A percentile compares a stretch with the other conserved stretches of the same genome.
Conservation (phyloP, 768 basidiomycete species). For the Lentinula guzmanii region DNA sequence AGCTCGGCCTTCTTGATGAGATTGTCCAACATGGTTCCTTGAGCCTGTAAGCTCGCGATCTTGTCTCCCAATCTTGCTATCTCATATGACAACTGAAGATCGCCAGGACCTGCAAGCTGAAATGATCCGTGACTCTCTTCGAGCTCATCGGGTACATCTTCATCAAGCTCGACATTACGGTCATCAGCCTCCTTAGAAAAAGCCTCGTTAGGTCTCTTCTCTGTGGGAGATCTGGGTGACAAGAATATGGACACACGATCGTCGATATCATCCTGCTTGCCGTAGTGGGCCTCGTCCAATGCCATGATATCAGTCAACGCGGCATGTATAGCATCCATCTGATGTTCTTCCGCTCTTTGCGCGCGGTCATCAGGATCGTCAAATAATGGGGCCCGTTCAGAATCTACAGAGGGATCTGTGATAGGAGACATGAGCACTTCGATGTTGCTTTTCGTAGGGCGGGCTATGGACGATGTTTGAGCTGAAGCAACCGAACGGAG, state of each 20-base stretch:
- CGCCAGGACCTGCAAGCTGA: slow-evolving; percentile 81
- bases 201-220: slow-evolving; percentile 20
- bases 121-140: slow-evolving; percentile 45
- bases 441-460: slow-evolving; percentile 48
- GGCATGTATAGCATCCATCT: slow-evolving; percentile 96
- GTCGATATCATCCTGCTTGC: not conserved
- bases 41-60: slow-evolving; percentile 69
- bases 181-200: slow-evolving; percentile 37
- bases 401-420: slow-evolving; percentile 40
- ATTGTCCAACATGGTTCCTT: slow-evolving; percentile 78
- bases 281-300: slow-evolving; percentile 46
- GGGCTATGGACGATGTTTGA: slow-evolving; percentile 11
- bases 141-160: slow-evolving; percentile 34
- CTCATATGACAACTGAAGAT: slow-evolving; percentile 83
- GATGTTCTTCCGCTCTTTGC: slow-evolving; percentile 67
- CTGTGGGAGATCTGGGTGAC: slow-evolving; percentile 4
- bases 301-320: slow-evolving; percentile 96
- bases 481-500: slow-evolving; percentile 14
- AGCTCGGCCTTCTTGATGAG: slow-evolving; percentile 94
- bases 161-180: slow-evolving; percentile 45
- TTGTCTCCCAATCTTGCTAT: slow-evolving; percentile 75
- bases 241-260: slow-evolving; percentile 7
- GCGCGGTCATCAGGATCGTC: slow-evolving; percentile 71
- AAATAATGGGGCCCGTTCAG: slow-evolving; percentile 70
- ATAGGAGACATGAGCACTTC: slow-evolving; percentile 80